Evolutionary conservation across 202 grass and related monocot genomes (phyloP).

Genomic region (Schoenoplectus triqueter): DNA sequence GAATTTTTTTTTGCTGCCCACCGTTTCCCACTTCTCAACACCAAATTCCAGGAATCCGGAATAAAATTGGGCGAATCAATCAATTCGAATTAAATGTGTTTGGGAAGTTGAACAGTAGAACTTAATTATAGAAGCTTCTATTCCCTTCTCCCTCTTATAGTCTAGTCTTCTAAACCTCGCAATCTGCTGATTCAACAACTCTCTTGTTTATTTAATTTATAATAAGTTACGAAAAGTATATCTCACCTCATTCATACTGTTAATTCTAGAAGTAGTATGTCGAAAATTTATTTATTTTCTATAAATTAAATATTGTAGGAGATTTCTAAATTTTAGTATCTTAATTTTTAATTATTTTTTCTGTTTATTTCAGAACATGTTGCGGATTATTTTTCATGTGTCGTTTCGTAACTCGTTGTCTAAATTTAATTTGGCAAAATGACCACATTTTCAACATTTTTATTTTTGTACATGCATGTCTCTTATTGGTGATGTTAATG

Average conservation of each 20-base stretch:
- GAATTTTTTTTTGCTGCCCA: no score
- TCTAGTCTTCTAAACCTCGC: constrained; percentile 2
- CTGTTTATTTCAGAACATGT: no score
- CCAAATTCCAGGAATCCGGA: not conserved
- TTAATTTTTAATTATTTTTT: not conserved
- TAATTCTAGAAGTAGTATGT: constrained; percentile 3
- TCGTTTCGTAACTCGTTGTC: no score
- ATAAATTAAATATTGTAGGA: not conserved
- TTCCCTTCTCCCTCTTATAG: not conserved
- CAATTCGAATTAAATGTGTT: constrained; percentile 19
- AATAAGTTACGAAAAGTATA: not conserved
- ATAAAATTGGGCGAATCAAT: not conserved
- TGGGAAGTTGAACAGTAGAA: not conserved
- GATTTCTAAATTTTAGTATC: not conserved
- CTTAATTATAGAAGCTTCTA: constrained; percentile 20
- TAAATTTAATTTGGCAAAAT: no score
- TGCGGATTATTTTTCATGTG: no score
- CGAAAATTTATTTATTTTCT: not conserved
- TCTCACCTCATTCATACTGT: not conserved
- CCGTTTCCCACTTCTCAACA: not conserved
- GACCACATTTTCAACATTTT: not conserved
- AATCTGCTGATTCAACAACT: not conserved
- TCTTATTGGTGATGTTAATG: not conserved
- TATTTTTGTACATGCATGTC: not conserved
- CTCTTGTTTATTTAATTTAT: not conserved